Conservation (phyloP, 1,284 basidiomycete species). For the Tylopilus sp. region DNA sequence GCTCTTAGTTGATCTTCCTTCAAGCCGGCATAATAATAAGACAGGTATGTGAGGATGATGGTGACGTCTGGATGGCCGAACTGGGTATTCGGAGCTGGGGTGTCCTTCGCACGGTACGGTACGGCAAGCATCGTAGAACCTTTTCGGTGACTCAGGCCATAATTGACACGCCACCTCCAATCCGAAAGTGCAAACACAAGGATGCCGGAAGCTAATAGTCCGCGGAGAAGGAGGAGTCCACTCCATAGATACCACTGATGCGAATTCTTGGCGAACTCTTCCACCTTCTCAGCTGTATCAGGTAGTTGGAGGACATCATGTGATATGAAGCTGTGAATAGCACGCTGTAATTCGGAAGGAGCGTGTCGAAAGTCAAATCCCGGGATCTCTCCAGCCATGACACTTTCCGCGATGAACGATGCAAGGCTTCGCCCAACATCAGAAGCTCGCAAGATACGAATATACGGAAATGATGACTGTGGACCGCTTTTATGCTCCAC, state of each 20-base stretch:
- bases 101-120: slow-evolving; percentile 63
- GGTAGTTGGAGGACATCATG: not conserved
- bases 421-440: slow-evolving; percentile 33
- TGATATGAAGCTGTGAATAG: slow-evolving; percentile 36
- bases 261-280: slow-evolving; percentile 22
- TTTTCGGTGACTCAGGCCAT: slow-evolving; percentile 39
- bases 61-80: slow-evolving; percentile 66
- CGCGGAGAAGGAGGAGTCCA: slow-evolving; percentile 54
- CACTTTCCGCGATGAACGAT: slow-evolving; percentile 31
- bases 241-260: slow-evolving; percentile 36
- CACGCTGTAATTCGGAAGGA: slow-evolving; percentile 13
- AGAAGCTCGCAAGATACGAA: slow-evolving; percentile 39
- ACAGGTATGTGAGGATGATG: slow-evolving; percentile 59
- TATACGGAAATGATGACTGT: slow-evolving; percentile 37
- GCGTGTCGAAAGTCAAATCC: slow-evolving; percentile 26
- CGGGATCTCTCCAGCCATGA: slow-evolving; percentile 35
- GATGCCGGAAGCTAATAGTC: slow-evolving; percentile 54
- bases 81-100: slow-evolving; percentile 59
- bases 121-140: slow-evolving; percentile 56
- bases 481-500: too few species aligned
- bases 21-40: slow-evolving; percentile 62
- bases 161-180: slow-evolving; percentile 61
- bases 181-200: slow-evolving; percentile 51
- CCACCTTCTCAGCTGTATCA: slow-evolving; percentile 30
- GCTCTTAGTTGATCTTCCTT: slow-evolving; percentile 46